Conservation (phyloP, 2,329 filamentous ascomycete species). For the Ophiostoma perfectum region DNA sequence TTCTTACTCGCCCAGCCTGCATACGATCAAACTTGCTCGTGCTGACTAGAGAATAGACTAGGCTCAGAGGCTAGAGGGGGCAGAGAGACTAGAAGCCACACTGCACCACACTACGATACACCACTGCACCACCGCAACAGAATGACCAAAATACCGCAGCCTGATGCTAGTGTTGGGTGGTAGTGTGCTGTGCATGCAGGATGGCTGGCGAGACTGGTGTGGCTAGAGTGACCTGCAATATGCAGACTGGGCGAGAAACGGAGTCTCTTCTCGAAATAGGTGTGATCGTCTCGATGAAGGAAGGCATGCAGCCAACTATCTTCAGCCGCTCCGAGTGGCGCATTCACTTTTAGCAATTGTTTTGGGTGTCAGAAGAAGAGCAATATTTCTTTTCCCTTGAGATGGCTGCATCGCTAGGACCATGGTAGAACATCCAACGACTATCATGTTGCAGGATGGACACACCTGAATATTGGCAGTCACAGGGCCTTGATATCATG, state of each 20-base stretch:
- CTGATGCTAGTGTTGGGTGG: constrained; percentile 1
- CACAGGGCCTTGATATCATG: neutral
- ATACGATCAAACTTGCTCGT: neutral
- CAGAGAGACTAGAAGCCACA: no score
- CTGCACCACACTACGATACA: no score
- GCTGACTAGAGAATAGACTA: neutral
- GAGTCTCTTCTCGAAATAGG: neutral
- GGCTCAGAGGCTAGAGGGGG: neutral
- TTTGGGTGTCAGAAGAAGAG: neutral
- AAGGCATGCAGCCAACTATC: neutral
- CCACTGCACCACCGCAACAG: neutral
- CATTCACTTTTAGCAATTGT: neutral
- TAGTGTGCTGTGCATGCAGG: constrained; percentile 11
- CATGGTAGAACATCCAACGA: constrained; percentile 7
- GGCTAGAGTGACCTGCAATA: constrained; percentile 3
- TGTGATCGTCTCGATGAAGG: neutral
- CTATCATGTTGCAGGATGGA: neutral
- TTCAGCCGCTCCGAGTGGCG: constrained; percentile 12
- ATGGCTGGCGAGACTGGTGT: neutral
- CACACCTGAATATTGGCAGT: constrained; percentile 2
- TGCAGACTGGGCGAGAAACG: constrained; percentile 5
- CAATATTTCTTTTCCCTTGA: neutral
- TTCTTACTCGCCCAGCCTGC: constrained; percentile 5
- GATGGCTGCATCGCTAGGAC: constrained; percentile 12
- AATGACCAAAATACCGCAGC: constrained; percentile 11